Base-by-base conservation (phyloP, 192 early-diverging fungal species). In the Coemansia sp. region DNA sequence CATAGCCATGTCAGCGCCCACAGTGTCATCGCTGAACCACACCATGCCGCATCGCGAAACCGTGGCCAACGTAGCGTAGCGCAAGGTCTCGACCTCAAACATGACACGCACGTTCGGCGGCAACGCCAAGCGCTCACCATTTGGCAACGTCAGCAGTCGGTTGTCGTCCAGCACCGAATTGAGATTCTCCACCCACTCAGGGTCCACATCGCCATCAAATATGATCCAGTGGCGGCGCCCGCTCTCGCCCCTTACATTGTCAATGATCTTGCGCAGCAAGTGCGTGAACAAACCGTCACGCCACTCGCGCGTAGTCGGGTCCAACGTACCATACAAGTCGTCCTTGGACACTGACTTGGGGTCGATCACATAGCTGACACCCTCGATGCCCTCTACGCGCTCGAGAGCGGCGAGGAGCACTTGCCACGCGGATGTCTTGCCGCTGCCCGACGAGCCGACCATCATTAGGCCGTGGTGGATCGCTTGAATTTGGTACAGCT, bases 41-140 rank as follows among this genome's bases (percentile, higher is more conserved):
- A 99, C 95, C 98, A 99, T 99, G 76, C 98, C 98, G 79, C 98
- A 99, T 41, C 98, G 94, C 85, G 90, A 93, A 37, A 99, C 95
- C 1, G 98, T 99, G 46, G 98, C 98, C 25, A 95, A 86, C 5
- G 98, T 99, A 12, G 98, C 98, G 63, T 99, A 96, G 63, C 93
- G 91, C 62, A 99, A 84, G n/a, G 92, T 95, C 68, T 99, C 97
- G 21, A 99, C 98, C 82, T 99, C 98, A 74, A 99, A 99, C 93
- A 99, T 91, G 45, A 99, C 93, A 38, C 96, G 90, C 36, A 99
- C 97, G 74, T 98, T 99, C 17, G 90, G 86, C 19, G 97, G 97
- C 50, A 99, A 86, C 50, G 88, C 89, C 74, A 99, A 81, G 58
- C 98, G 93, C 85, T 99, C 98, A 66, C 98, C 98, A 67, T 99